Evolutionary conservation across 108 stramenopile species (phyloP).

Genomic region (Pinguiococcus pyrenoidosus): DNA sequence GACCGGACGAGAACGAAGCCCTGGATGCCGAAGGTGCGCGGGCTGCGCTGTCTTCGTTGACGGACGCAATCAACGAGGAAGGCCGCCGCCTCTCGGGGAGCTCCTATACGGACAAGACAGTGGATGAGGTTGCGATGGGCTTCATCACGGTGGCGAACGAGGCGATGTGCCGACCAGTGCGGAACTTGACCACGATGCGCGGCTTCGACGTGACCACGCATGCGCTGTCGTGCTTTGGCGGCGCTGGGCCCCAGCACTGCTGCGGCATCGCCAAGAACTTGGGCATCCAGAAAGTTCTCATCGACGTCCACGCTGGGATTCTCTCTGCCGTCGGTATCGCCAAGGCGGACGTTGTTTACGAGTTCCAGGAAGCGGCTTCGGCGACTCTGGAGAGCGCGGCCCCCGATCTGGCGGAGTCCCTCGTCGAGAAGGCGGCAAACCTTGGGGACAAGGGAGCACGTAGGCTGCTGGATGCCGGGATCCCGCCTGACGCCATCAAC

Average conservation of each 20-base stretch:
- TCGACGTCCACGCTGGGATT: constrained; percentile 85
- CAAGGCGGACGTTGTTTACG: constrained; percentile 81
- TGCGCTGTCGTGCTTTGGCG: constrained; percentile 86
- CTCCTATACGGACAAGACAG: constrained; percentile 4
- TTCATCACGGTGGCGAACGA: constrained; percentile 97
- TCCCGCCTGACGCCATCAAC: constrained; percentile 26
- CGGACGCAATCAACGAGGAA: constrained; percentile 6
- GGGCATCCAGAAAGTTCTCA: constrained; percentile 77
- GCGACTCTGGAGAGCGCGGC: constrained; percentile 9
- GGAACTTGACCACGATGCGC: constrained; percentile 94
- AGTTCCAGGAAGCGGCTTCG: constrained; percentile 83
- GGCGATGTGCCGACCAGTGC: constrained; percentile 97
- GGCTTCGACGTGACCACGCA: constrained; percentile 74
- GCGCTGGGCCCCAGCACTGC: constrained; percentile 94
- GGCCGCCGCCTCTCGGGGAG: not conserved
- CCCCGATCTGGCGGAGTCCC: constrained; percentile 4
- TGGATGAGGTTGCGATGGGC: constrained; percentile 88
- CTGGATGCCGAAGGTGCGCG: constrained; percentile 74
- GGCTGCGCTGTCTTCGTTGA: not conserved
- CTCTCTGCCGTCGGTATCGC: constrained; percentile 87
- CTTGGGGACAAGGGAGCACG: constrained; percentile 73
- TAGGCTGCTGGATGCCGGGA: too few relatives aligned
- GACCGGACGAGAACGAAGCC: constrained; percentile 82
- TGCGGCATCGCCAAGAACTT: constrained; percentile 80
- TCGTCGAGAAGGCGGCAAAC: constrained; percentile 44